Evolutionary conservation across 1,284 basidiomycete genomes (phyloP).

Genomic region (Cutaneotrichosporon arboriforme): DNA sequence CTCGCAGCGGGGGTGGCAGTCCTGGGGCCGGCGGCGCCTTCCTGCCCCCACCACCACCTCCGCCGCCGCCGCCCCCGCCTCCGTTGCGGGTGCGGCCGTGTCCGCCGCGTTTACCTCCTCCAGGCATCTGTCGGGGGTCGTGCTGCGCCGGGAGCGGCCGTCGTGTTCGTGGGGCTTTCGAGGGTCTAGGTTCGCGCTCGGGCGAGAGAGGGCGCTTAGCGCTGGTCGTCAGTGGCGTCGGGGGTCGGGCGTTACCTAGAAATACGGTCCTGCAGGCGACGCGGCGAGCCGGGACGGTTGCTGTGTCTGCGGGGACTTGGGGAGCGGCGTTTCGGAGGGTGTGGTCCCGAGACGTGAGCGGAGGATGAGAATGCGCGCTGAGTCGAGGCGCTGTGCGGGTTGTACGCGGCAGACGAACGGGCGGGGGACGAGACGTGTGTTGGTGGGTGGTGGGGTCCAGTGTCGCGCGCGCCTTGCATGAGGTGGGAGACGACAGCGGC

Average conservation of each 20-base stretch:
- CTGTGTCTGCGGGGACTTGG: too few relatives aligned
- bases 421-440: background rate
- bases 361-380: too few relatives aligned
- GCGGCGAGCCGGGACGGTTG: too few relatives aligned
- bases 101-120: background rate
- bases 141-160: background rate
- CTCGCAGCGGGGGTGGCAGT: slow-evolving; percentile 27
- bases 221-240: too few relatives aligned
- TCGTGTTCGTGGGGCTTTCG: background rate
- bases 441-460: too few relatives aligned
- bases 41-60: too few relatives aligned
- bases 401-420: background rate
- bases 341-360: too few relatives aligned
- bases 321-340: too few relatives aligned
- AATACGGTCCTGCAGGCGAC: too few relatives aligned
- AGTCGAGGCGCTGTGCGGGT: background rate
- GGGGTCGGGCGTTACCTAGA: too few relatives aligned
- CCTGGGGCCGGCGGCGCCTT: slow-evolving; percentile 6
- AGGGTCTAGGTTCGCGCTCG: background rate
- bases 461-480: background rate
- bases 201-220: too few relatives aligned
- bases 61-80: too few relatives aligned
- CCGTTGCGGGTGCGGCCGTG: background rate
- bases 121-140: background rate
- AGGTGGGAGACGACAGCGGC: background rate